Conservation (phyloP, 169 alveolate genomes). For the Plasmodium yoelii region DNA sequence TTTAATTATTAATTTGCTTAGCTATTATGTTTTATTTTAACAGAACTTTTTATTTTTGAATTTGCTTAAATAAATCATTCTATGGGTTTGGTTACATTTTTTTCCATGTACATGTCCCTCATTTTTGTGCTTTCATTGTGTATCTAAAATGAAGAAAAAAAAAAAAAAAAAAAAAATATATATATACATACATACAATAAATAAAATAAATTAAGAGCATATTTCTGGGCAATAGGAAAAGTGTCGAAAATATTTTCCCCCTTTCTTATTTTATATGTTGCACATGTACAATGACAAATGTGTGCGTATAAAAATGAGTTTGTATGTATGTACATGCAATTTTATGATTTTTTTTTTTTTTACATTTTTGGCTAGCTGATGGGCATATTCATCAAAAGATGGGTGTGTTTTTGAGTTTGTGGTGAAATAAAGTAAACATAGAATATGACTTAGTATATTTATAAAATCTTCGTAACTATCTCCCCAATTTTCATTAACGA, state of each 20-base stretch:
- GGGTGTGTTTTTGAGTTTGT: conserved; percentile 49
- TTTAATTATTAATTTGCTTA: no score
- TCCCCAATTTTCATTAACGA: neutral
- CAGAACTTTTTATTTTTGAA: neutral
- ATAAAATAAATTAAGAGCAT: neutral
- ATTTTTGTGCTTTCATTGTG: conserved; percentile 55
- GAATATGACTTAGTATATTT: conserved; percentile 33
- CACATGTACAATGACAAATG: neutral
- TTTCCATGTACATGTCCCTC: conserved; percentile 34
- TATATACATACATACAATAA: neutral
- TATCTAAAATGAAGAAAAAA: conserved; percentile 22
- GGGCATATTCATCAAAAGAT: conserved; percentile 58
- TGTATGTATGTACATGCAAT: conserved; percentile 4
- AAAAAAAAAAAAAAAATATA: no score
- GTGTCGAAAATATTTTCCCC: no score
- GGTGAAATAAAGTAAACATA: conserved; percentile 64
- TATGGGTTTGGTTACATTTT: conserved; percentile 5
- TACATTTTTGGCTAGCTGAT: conserved; percentile 67
- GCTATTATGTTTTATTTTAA: no score
- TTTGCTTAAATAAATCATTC: conserved; percentile 25
- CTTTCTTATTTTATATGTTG: no score
- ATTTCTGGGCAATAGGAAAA: neutral
- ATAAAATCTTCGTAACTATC: conserved; percentile 43
- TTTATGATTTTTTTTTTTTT: conserved; percentile 14
- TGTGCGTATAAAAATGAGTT: no score